Evolutionary conservation across 2,329 filamentous ascomycete species (phyloP), one percentile per base, ranked within the genome.

Genomic region (Hypoxylon sp.): DNA sequence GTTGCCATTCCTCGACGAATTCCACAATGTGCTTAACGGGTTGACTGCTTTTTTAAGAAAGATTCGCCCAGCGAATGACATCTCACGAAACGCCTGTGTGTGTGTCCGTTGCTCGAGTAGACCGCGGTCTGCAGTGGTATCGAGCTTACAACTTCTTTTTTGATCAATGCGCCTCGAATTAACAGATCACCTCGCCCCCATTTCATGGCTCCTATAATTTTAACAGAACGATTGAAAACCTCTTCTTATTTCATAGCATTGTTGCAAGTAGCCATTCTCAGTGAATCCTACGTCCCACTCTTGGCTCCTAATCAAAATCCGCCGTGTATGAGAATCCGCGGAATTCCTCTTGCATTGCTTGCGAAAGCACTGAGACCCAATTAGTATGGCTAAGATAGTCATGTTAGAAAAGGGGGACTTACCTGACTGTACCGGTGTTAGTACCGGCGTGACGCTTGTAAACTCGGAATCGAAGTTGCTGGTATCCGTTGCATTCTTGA

Each of bases 321-420:
- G 93, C 93, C 57, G 93, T 96, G 83, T 99, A 99, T 26, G 95
- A 98, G 85, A 99, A 99, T 73, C 96, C 96, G 66, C 96, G 90
- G 91, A 99, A 99, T 81, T 99, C 94, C 84, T 99, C 96, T 84
- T 99, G 96, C 94, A 98, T 98, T 47, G 94, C 94, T 85, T 98
- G 96, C 29, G 95, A 97, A 71, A 99, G 87, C 48, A 99, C 96
- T 97, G 73, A 47, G 35, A n/a, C 10, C 44, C 17, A 1, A 48
- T 77, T 67, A 83, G 77, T 52, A 65, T 19, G 64, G 65, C 3
- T 13, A 2, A 29, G 1, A 22, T 31, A n/a, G 70, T 5, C 5
- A 17, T 29, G 1, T 70, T 50, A 42, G 24, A 26, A 24, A n/a
- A 24, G 3, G 11, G 31, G 86, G 62, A 17, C 92, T 84, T 92